Base-by-base conservation (phyloP, 2,329 filamentous ascomycete species). In the Trichoderma sp. region DNA sequence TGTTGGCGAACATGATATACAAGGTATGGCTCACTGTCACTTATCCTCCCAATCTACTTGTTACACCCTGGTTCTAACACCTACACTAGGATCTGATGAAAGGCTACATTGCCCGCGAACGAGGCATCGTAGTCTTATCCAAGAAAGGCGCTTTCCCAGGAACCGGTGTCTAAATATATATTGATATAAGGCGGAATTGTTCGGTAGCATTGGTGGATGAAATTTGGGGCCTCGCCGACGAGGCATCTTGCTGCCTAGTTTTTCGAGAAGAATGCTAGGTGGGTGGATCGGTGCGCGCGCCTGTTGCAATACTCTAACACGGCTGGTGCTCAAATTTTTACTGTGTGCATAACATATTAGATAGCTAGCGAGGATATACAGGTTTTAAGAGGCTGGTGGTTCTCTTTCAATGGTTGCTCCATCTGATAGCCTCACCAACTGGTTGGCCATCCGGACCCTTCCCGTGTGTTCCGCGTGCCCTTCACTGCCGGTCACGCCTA, bases 1-100 rank as follows among this genome's bases (percentile, higher is more conserved):
- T 97, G 75, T 78, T 99, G 76, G 93, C 96, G 33, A 98, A 97
- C 78, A 92, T 97, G 87, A 97, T 99, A 71, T 99, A 98, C 84
- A 99, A 98, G 89, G 95, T 97, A 81, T 73, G 81, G 75, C 5
- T 19, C 4, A 11, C 11, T 24, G 27, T n/a, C 2, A n/a, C 40
- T 19, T 0, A 37, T 29, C n/a, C 6, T 35, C 8, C 1, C 19
- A 7, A 43, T 53, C 27, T 5, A 11, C 31, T 52, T 40, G 27
- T 53, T 40, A 2, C 2, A 0, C 7, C 33, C 66, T 74, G 72
- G 70, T 80, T 75, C 78, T 80, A 71, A 81, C 69, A 27, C 70
- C 31, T n/a, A 37, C 71, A 27, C 24, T 14, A 97, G 93, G 92
- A 92, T 70, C 85, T 96, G 29, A 97, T 99, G 92, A 99, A 98